Base-by-base conservation (phyloP, 352 stramenopile species). In the Globisporangium rhizosaccharum region DNA sequence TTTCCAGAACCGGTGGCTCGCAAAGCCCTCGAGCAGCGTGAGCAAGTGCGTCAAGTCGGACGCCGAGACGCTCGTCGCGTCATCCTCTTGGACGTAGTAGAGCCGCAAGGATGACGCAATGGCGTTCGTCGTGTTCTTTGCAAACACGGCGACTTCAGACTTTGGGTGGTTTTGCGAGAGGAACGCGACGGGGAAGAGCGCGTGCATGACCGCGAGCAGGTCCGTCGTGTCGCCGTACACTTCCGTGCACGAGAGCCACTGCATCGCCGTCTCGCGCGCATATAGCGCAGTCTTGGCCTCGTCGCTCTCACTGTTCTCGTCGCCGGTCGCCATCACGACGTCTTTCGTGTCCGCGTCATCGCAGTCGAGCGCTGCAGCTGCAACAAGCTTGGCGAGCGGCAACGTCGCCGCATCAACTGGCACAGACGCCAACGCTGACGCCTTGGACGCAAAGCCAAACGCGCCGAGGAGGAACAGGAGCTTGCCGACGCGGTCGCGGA, bases 121-220 rank as follows among this genome's bases (percentile, higher is more conserved):
- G 10, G 75, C 61, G 51, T 92, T 76, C 26, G 72, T 72, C 6
- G 75, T 68, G 61, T 85, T 83, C 42, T 79, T 87, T 6, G 80
- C 80, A 49, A 86, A 70, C 39, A 88, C 60, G 9, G 82, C 82
- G 15, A 90, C 72, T 53, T 90, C 80, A 2, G 80, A 67, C 60
- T 92, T 90, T 6, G 75, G 65, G 51, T 89, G 73, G 49, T 75
- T 84, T 60, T 92, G 83, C 20, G 75, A 76, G 14, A 85, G 61
- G 45, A 92, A 77, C 45, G 76, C 80, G n/a, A 90, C 63, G 1
- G 83, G 72, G 18, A 90, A 79, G 12, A 92, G 59, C 7, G 70
- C 54, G 17, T 74, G 54, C 30, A 89, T 66, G 9, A 87, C 61
- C n/a, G 61, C 54, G 20, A 73, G 39, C 33, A 90, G 57, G 47